These are phyloP conservation scores for Psilocybe tampanensis DNA, from an alignment of 768 basidiomycete species.

Conservation along the genomic window DNA sequence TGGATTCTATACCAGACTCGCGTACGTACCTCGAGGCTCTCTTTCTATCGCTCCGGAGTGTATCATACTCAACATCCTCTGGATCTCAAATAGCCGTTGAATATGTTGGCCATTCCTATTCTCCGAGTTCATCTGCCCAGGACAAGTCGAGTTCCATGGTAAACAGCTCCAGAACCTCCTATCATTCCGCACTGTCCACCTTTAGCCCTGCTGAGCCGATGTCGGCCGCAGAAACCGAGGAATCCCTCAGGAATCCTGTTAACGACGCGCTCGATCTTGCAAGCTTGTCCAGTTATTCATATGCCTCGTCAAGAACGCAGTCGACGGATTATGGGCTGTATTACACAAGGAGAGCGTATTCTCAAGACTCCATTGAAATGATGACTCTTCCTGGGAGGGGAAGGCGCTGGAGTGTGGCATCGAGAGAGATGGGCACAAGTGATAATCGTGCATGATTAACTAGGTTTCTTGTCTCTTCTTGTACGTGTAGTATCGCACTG, in stretches of 20 bases:
- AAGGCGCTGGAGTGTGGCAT: background rate
- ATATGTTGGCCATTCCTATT: no score
- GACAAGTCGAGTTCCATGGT: no score
- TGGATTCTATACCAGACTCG: no score
- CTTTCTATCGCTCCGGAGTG: no score
- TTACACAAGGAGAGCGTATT: constrained; percentile 1
- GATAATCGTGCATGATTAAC: background rate
- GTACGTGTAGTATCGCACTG: no score
- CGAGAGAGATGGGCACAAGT: background rate
- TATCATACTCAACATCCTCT: no score
- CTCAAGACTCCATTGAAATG: background rate
- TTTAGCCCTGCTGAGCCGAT: background rate
- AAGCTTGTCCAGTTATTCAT: background rate
- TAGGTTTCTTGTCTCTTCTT: no score
- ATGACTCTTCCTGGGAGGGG: background rate
- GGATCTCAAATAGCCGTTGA: no score
- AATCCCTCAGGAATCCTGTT: background rate
- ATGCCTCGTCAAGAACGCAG: background rate
- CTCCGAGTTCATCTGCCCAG: no score
- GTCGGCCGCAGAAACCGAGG: background rate
- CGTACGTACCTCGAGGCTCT: no score
- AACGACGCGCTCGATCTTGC: background rate
- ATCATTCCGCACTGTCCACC: background rate
- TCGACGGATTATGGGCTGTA: background rate
- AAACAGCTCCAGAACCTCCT: background rate